Base-by-base conservation (phyloP, 139 green algal genomes). In the Chlamydomonas eustigma region DNA sequence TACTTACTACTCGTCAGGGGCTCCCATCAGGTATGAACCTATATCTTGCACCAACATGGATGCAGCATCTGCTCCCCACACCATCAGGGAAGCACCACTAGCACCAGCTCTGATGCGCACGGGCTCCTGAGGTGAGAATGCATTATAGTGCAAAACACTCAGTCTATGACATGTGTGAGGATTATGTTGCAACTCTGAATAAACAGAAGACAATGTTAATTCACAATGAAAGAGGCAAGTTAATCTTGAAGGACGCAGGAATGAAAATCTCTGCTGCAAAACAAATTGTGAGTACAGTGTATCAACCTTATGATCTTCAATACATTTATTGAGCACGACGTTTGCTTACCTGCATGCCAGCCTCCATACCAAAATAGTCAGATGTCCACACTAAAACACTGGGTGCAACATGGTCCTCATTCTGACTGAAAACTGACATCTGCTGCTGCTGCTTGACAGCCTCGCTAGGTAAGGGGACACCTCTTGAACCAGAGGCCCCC, bases 381-480 rank as follows among this genome's bases (percentile, higher is more conserved):
- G 50, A 37, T 0, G 76, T 75, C 80, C 80, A 85, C 71, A 85
- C 80, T 72, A 82, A 77, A 4, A 85, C 66, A 18, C 37, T 73
- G 12, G 80, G 80, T 2, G 80, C 80, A 36, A 81, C 33, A 73
- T 85, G 80, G 5, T 44, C 32, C 33, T 80, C 80, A 64, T 84
- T 84, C 51, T 0, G 1, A 24, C 50, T 73, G n/a, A 66, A 69
- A 8, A 79, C 64, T 39, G 78, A 75, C 25, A 63, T 64, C n/a
- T n/a, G n/a, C n/a, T n/a, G n/a, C 37, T 39, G 4, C 69, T 37
- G 2, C 3, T 24, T 34, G 69, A 75, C 24, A 4, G 37, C 37
- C 69, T 35, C 38, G 37, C 69, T 25, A 36, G 69, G 34, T 39
- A 24, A 5, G 24, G 39, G n/a, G 33, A 12, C 44, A 58, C 44